Evolutionary conservation across 1,139 yeast genomes (phyloP).

Genomic region (Tardiomyces depauwii): DNA sequence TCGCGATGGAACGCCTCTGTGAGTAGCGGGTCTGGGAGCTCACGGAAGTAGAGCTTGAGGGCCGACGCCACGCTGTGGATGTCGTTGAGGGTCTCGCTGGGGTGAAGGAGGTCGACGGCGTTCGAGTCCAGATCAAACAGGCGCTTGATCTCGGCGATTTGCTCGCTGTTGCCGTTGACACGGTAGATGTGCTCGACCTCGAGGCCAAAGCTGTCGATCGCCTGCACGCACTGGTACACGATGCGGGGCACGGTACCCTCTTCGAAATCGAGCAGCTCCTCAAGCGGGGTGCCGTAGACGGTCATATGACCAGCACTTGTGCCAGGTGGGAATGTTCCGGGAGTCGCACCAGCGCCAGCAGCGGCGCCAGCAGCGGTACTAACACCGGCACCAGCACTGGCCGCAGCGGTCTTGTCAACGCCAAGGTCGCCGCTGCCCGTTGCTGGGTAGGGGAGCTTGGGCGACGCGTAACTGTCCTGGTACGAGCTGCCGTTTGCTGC

Average conservation of each 20-base stretch:
- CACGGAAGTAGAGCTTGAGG: constrained; percentile 64
- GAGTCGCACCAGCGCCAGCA: not conserved
- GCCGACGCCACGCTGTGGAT: constrained; percentile 57
- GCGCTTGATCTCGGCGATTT: constrained; percentile 60
- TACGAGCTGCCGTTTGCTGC: not conserved
- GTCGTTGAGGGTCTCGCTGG: constrained; percentile 33
- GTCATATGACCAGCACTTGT: constrained; percentile 16
- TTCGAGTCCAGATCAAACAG: constrained; percentile 73
- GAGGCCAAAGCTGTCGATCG: constrained; percentile 73
- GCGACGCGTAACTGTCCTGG: not conserved
- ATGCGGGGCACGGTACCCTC: constrained; percentile 89
- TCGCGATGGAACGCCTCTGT: constrained; percentile 62
- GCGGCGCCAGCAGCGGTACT: not conserved
- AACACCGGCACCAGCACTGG: constrained; percentile 1
- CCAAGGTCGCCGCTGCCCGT: not conserved
- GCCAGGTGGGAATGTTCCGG: constrained; percentile 9
- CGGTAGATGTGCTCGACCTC: constrained; percentile 86
- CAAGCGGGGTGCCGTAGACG: constrained; percentile 76
- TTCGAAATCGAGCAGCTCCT: constrained; percentile 63
- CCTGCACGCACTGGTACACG: constrained; percentile 79
- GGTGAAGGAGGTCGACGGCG: constrained; percentile 46
- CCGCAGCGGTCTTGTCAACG: not conserved
- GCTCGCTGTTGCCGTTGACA: constrained; percentile 66
- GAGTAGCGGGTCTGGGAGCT: constrained; percentile 71
- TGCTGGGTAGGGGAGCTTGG: not conserved